Base-by-base conservation (phyloP, 2,329 filamentous ascomycete species). In the Aureobasidium sp. region DNA sequence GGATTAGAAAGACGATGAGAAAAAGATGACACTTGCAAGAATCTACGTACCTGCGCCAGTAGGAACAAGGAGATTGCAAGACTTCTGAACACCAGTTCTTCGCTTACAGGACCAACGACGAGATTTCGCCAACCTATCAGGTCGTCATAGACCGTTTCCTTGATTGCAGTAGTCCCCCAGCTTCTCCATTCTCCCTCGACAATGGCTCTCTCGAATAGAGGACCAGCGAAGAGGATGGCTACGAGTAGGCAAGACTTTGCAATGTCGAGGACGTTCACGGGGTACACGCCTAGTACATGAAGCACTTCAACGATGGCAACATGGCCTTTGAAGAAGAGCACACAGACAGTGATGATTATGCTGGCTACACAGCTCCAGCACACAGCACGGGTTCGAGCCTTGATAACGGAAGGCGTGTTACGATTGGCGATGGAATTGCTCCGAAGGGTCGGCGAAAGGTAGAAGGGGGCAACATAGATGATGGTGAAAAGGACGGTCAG, bases 41-140 rank as follows among this genome's bases (percentile, higher is more conserved):
- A 36, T 57, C 39, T 70, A 76, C 62, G 22, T 47, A 85, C 78
- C 48, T 82, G 82, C 22, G 91, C 86, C 55, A 91, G 79, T 34
- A 97, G 78, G 70, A 97, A 87, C 12, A 97, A 81, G 1, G 93
- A 89, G 42, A 97, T 82, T 58, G 92, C 87, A 67, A 91, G 85
- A 3, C 90, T 91, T 70, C 94, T 89, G 80, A 97, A 99, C 69
- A 97, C 88, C 64, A 96, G 79, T 76, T 99, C 94, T 77, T 99
- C 94, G 12, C 91, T 96, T 61, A 94, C 78, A 0, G 94, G 69
- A 79, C 94, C 91, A 44, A 90, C 90, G 64, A 97, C 82, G 71
- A 88, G 85, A 72, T 97, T 97, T 67, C 94, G 85, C 84, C 90
- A 96, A 39, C 85, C 86, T 60, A 88, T 87, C 88, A 88, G 94